Base-by-base conservation (phyloP, 441 rosid species). In the Aquilaria agallochum region DNA sequence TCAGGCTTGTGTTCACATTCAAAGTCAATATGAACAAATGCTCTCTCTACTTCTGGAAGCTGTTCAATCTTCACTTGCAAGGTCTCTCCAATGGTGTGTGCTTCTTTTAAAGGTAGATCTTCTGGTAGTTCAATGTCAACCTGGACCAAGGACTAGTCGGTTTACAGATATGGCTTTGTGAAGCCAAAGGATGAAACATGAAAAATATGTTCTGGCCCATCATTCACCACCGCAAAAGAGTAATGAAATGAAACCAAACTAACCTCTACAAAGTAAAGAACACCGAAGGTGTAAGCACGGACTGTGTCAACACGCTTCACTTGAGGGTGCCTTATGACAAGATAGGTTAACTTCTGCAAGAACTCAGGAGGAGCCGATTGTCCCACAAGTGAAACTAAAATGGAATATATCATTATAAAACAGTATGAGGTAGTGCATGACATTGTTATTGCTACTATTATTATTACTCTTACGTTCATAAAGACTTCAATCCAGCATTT, bases 1-100 rank as follows among this genome's bases (percentile, higher is more conserved):
- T 92, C 97, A 9, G 97, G 96, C 69, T 89, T 92, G 72, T 92
- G 96, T 14, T 85, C 88, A 9, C 96, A 89, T 72, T 92, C 97
- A 42, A 71, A 87, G 71, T 89, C 97, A 2, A 92, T 79, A 74
- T 92, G 97, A 63, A 92, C 95, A 63, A 92, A 92, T 55, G 94
- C 96, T 36, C 96, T 77, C 71, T 91, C 96, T 7, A 91, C 96
- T 77, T 88, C 92, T 27, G 86, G 82, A 32, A 91, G 89, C 72
- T 72, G 82, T 77, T 91, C 95, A 2, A 91, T 76, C 73, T 85
- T 91, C 70, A 79, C 80, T 72, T 91, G 96, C 76, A 91, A 74
- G 62, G 78, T 50, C 66, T 91, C 96, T 64, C 97, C 97, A 11
- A 89, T 87, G 5, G 83, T 15, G 32, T 91, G 94, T 55, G 97